Evolutionary conservation across 2,329 filamentous ascomycete genomes (phyloP).

Genomic region (Aspergillus chevalieri): DNA sequence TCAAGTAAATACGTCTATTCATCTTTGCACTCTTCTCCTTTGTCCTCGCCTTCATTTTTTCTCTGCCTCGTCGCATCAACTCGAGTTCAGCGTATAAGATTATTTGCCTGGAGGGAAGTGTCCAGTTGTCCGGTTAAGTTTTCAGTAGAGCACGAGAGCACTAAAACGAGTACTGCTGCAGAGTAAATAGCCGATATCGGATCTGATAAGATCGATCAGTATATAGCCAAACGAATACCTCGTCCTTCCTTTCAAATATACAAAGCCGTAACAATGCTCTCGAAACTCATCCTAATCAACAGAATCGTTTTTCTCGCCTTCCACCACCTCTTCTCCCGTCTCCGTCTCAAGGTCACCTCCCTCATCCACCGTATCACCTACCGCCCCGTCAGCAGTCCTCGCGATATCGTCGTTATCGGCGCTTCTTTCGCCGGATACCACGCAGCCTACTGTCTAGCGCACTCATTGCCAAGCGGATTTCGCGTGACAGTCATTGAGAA

Average conservation of each 20-base stretch:
- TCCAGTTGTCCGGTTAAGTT: too few species aligned
- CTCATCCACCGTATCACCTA: conserved; percentile 11
- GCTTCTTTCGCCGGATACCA: conserved; percentile 54
- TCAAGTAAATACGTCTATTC: too few species aligned
- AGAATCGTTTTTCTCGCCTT: conserved; percentile 4
- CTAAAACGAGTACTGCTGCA: background rate
- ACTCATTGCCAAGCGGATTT: conserved; percentile 45
- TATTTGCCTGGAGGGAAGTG: too few species aligned
- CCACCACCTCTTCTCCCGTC: background rate
- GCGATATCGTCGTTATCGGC: conserved; percentile 52
- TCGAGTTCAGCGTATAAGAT: too few species aligned
- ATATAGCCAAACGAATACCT: background rate
- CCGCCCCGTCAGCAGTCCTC: conserved; percentile 10
- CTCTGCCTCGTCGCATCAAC: too few species aligned
- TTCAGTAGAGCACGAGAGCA: background rate
- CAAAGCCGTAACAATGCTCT: conserved; percentile 1
- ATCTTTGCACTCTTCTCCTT: too few species aligned
- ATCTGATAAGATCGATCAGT: background rate
- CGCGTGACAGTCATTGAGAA: conserved; percentile 54
- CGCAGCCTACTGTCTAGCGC: conserved; percentile 44
- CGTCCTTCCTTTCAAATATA: background rate
- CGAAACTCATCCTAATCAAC: background rate
- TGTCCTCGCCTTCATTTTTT: too few species aligned
- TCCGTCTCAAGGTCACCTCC: background rate
- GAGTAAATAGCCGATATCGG: background rate